Conservation (phyloP, 139 green algal species). For the Zygnema cylindricum region DNA sequence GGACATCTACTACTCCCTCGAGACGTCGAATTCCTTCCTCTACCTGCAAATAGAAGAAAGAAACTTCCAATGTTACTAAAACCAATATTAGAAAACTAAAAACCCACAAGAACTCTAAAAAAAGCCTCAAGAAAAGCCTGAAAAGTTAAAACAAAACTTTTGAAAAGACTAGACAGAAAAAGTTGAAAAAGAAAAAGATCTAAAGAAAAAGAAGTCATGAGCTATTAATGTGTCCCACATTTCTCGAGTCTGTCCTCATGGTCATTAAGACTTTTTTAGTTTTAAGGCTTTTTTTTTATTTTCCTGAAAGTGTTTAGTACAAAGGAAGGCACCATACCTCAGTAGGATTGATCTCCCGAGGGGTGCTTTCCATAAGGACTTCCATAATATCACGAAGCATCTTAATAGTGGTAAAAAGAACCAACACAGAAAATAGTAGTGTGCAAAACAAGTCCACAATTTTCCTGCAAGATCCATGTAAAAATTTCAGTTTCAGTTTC, state of each 20-base stretch:
- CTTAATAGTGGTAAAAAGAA: constrained; percentile 81
- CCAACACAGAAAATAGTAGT: constrained; percentile 88
- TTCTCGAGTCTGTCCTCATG: too few species aligned
- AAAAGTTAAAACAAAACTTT: neutral
- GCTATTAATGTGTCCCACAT: too few species aligned
- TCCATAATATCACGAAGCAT: constrained; percentile 87
- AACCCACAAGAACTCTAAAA: neutral
- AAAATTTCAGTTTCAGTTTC: too few species aligned
- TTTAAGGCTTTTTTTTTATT: too few species aligned
- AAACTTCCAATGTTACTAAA: too few species aligned
- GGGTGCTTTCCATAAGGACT: constrained; percentile 91
- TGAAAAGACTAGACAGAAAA: too few species aligned
- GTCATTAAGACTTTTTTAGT: too few species aligned
- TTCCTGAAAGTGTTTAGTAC: too few species aligned
- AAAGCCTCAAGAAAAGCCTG: neutral
- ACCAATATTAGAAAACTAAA: too few species aligned
- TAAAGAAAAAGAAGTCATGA: neutral
- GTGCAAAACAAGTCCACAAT: constrained; percentile 81
- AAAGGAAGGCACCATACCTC: too few species aligned
- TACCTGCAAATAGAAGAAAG: constrained; percentile 25
- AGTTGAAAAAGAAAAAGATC: neutral
- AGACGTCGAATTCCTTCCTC: constrained; percentile 64
- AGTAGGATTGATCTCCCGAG: constrained; percentile 61
- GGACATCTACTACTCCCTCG: constrained; percentile 77
- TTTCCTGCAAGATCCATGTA: neutral